phyloP scores from a whole-genome alignment of 2,329 filamentous ascomycete species.

The Pseudopithomyces maydicus region DNA sequence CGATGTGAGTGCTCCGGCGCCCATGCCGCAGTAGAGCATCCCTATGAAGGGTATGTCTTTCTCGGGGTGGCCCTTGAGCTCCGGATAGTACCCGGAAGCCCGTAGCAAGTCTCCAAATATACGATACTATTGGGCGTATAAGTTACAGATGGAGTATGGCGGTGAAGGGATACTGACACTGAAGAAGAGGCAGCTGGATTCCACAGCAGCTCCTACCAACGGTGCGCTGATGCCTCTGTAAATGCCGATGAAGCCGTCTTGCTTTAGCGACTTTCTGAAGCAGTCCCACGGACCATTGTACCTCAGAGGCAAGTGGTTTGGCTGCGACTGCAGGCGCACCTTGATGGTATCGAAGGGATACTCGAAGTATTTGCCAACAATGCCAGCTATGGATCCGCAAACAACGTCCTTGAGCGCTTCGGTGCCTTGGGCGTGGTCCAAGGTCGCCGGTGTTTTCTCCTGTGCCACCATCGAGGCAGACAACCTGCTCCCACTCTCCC shows the following conservation, averaged over 20 bases:
- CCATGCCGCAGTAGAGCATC: slow-evolving; percentile 79
- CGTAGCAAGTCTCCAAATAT: slow-evolving; percentile 64
- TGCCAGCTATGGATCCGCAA: slow-evolving; percentile 89
- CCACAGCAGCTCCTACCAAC: slow-evolving; percentile 85
- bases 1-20: slow-evolving; percentile 86
- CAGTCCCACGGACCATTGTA: slow-evolving; percentile 92
- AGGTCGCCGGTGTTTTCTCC: slow-evolving; percentile 18
- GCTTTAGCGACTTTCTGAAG: slow-evolving; percentile 81
- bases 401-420: slow-evolving; percentile 84
- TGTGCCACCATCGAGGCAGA: slow-evolving; percentile 23
- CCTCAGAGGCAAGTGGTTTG: slow-evolving; percentile 77
- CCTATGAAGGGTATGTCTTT: slow-evolving; percentile 73
- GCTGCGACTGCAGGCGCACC: slow-evolving; percentile 95
- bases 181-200: slow-evolving; percentile 91
- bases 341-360: slow-evolving; percentile 99
- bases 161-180: slow-evolving; percentile 57
- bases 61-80: slow-evolving; percentile 42
- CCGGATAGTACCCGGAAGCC: slow-evolving; percentile 61
- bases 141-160: slow-evolving; percentile 15
- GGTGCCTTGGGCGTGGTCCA: slow-evolving; percentile 50
- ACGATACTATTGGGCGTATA: slow-evolving; percentile 47
- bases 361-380: slow-evolving; percentile 94
- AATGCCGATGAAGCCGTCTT: slow-evolving; percentile 79
- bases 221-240: slow-evolving; percentile 95
- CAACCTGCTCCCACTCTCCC: slow-evolving; percentile 34